Evolutionary conservation across 768 basidiomycete genomes (phyloP), one percentile per base, ranked within the genome.

Genomic region (Paxillus rubicundulus): DNA sequence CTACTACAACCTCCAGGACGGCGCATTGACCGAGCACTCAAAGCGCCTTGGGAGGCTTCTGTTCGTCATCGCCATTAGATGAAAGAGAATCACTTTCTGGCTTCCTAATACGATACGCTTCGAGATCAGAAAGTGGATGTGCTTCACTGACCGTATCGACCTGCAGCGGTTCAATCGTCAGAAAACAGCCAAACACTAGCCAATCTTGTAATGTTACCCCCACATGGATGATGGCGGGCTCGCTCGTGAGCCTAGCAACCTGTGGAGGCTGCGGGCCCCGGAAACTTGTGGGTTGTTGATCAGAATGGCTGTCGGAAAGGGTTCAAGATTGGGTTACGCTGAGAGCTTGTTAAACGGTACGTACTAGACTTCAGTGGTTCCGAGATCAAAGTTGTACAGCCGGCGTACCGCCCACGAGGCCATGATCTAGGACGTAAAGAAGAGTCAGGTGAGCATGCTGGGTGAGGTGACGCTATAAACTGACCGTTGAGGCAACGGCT

Each of bases 371-470:
- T 72, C 71, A 9, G 62, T 61, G 14, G 50, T 46, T 12, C 49
- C 49, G 17, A 60, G 30, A 30, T 56, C 58, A 62, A 79, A 85
- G 54, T 78, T 82, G 32, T 80, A 77, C 9, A 85, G 70, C 17
- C 82, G 76, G 45, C 84, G 79, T 17, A 85, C 83, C 9, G 78
- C 79, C 28, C 83, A 80, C 50, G 76, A 80, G 7, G 83, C 82
- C 43, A 80, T 77, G 50, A 85, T 80, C 84, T 82, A 24, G 4
- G 34, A 13, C 20, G 32, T 9, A 40, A 9, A 47, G 39, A 4
- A 12, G 10, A 33, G 33, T 12, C 12, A 12, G 12, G 33, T 17
- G 2, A 0, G 45, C 45, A 7, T 5, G 9, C 36, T 30, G 16
- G 0, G 30, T 7, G 17, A 5, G 28, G 16, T 33, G 18, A 54